Percentiles rank a stretch among this genome's conserved stretches.
Conservation (phyloP, 1,284 basidiomycete species). For the Amylostereum areolatum region DNA sequence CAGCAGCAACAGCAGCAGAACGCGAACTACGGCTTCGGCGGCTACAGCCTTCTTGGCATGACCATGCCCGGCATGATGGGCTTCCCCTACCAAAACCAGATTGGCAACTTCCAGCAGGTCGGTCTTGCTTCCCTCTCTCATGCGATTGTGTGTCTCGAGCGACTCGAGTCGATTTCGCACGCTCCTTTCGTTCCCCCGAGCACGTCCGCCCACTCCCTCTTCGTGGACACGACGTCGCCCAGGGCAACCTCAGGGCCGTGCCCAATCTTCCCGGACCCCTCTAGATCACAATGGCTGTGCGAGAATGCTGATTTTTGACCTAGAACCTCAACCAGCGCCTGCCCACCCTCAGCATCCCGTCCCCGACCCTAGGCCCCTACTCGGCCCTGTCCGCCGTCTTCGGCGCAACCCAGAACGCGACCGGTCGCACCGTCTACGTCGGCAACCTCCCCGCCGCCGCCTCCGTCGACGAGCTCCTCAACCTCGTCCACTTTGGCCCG, state of each 20-base stretch:
- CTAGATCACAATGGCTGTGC: too few relatives aligned
- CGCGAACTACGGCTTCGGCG: slow-evolving; percentile 44
- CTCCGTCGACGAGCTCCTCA: slow-evolving; percentile 95
- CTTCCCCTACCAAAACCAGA: slow-evolving; percentile 66
- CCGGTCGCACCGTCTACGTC: slow-evolving; percentile 92
- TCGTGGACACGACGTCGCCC: too few relatives aligned
- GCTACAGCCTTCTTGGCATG: slow-evolving; percentile 71
- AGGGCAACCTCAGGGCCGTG: too few relatives aligned
- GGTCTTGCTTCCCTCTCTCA: slow-evolving; percentile 14
- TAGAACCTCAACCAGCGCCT: slow-evolving; percentile 46
- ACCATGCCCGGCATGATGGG: slow-evolving; percentile 51
- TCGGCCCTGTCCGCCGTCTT: slow-evolving; percentile 64
- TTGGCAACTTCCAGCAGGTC: slow-evolving; percentile 64
- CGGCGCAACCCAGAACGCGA: slow-evolving; percentile 53
- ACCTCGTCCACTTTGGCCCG: slow-evolving; percentile 96
- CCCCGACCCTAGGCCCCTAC: slow-evolving; percentile 47
- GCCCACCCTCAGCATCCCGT: slow-evolving; percentile 51
- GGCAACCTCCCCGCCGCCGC: slow-evolving; percentile 96
- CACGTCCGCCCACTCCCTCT: too few relatives aligned
- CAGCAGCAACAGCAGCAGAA: slow-evolving; percentile 18
- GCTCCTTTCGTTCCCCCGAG: too few relatives aligned
- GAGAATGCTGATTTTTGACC: too few relatives aligned
- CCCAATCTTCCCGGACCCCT: too few relatives aligned
- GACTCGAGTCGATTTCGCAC: slow-evolving; percentile 6
- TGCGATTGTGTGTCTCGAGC: slow-evolving; percentile 8